Percentiles rank a stretch among this genome's conserved stretches.
phyloP scores from a whole-genome alignment of 208 protist genomes.

The Crithidia brevicula region DNA sequence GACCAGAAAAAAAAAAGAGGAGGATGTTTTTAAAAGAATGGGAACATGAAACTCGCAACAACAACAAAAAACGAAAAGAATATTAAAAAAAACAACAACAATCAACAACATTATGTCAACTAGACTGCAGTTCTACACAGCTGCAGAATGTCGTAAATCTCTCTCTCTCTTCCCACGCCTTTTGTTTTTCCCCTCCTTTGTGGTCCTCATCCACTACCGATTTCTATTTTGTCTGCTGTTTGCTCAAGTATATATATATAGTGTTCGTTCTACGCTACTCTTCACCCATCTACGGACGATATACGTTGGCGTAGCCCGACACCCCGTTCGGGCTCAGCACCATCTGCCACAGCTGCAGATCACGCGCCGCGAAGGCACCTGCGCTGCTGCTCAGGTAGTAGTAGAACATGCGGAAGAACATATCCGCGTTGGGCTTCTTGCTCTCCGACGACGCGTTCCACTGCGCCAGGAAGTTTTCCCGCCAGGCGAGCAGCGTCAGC shows the following conservation, averaged over 20 bases:
- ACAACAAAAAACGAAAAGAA: slow-evolving; percentile 14
- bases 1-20: too few relatives aligned
- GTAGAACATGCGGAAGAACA: slow-evolving; percentile 74
- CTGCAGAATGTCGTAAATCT: too few relatives aligned
- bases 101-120: too few relatives aligned
- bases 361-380: slow-evolving; percentile 49
- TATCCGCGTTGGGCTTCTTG: slow-evolving; percentile 9
- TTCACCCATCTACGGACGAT: slow-evolving; percentile 29
- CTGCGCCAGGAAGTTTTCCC: slow-evolving; percentile 48
- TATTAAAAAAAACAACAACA: too few relatives aligned
- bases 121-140: too few relatives aligned
- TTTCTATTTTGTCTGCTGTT: too few relatives aligned
- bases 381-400: slow-evolving; percentile 73
- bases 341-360: slow-evolving; percentile 67
- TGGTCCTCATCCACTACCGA: too few relatives aligned
- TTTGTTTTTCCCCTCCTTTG: not conserved
- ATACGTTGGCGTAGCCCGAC: slow-evolving; percentile 40
- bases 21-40: too few relatives aligned
- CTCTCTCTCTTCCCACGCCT: not conserved
- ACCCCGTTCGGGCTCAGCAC: slow-evolving; percentile 56
- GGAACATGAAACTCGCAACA: not conserved
- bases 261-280: too few relatives aligned
- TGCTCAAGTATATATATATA: too few relatives aligned
- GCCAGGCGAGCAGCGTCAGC: slow-evolving; percentile 57
- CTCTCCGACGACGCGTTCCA: slow-evolving; percentile 35